These are phyloP conservation scores for Letharia lupina DNA, from an alignment of 495 filamentous ascomycete genomes.

Conservation along the genomic window DNA sequence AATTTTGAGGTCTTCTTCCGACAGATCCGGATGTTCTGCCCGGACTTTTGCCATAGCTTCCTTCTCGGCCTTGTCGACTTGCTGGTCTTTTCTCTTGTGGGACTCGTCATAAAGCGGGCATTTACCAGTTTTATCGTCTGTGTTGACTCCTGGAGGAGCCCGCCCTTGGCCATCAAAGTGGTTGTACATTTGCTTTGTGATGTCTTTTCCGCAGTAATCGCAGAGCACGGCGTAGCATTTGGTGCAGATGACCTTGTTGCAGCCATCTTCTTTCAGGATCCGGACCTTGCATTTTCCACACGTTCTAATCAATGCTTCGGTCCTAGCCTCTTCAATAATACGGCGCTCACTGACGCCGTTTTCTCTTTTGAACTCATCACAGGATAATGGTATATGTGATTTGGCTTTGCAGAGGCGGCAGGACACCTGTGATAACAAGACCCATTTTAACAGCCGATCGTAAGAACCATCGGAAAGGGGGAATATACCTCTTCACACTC, in stretches of 20 bases:
- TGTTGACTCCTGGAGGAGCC: conserved; percentile 43
- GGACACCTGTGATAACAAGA: conserved; percentile 37
- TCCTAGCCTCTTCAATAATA: conserved; percentile 75
- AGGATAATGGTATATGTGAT: conserved; percentile 67
- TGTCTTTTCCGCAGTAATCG: conserved; percentile 27
- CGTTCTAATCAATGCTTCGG: conserved; percentile 60
- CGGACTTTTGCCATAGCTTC: conserved; percentile 48
- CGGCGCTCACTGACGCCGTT: conserved; percentile 53
- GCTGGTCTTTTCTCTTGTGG: conserved; percentile 52
- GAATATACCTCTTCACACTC: conserved; percentile 43
- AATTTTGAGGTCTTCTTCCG: conserved; percentile 48
- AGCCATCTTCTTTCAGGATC: conserved; percentile 64
- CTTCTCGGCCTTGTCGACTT: conserved; percentile 58
- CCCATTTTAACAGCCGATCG: not conserved
- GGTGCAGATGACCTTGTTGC: conserved; percentile 74
- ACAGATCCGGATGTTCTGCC: conserved; percentile 51
- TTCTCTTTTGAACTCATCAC: conserved; percentile 58
- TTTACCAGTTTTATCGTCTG: conserved; percentile 35
- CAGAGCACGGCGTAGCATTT: conserved; percentile 33
- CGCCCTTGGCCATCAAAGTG: conserved; percentile 32
- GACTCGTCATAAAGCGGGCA: conserved; percentile 62
- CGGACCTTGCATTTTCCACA: conserved; percentile 53
- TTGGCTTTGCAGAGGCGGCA: conserved; percentile 66
- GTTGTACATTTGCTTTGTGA: conserved; percentile 28
- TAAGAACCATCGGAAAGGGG: not conserved